Evolutionary conservation across 257 asterid genomes (phyloP).

Genomic region (Thymus mandschuricus): DNA sequence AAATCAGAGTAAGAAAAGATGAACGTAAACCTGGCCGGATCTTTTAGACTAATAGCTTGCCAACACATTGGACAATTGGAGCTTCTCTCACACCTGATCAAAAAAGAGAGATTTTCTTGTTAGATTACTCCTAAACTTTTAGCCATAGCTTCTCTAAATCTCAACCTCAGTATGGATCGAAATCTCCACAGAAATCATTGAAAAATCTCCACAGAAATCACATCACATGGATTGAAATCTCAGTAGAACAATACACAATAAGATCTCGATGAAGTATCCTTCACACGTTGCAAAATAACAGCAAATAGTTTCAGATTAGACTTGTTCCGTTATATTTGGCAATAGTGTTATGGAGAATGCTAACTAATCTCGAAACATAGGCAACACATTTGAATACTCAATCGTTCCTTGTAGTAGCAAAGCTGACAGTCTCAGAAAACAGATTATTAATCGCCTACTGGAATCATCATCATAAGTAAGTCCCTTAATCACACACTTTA

Average conservation of each 20-base stretch:
- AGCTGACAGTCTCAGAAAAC: too few species aligned
- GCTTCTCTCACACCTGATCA: constrained; percentile 87
- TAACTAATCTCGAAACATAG: neutral
- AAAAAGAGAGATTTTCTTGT: neutral
- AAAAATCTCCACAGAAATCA: neutral
- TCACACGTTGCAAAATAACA: neutral
- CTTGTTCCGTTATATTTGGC: neutral
- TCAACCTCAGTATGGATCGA: constrained; percentile 17
- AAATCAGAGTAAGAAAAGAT: constrained; percentile 10
- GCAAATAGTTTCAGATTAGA: neutral
- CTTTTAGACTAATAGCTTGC: constrained; percentile 80
- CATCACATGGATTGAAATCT: neutral
- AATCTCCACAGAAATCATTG: neutral
- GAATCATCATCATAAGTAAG: neutral
- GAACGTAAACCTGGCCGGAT: constrained; percentile 59
- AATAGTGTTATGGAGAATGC: neutral
- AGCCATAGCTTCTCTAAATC: constrained; percentile 1
- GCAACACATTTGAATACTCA: constrained; percentile 1
- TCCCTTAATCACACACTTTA: neutral
- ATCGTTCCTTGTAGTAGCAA: neutral
- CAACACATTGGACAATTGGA: constrained; percentile 95
- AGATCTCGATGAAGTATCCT: neutral
- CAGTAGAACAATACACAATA: neutral
- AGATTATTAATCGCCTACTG: neutral
- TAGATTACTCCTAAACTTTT: neutral